A percentile compares a stretch with the other conserved stretches of the same genome.
Conservation (phyloP, 306 rosid species). For the Lathyrus sativus region DNA sequence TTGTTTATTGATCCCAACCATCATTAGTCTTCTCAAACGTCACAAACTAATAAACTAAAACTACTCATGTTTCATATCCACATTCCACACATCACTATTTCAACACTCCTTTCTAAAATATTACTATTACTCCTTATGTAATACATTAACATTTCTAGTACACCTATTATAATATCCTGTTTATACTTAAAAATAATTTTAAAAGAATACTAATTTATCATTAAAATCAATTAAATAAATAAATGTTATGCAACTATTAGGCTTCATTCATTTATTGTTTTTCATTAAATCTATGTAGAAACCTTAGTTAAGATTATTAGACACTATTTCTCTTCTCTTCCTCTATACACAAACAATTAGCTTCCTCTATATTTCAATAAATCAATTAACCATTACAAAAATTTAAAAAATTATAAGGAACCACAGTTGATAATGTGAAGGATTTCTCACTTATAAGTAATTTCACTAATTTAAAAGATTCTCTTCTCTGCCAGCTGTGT, state of each 20-base stretch:
- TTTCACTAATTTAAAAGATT: slow-evolving; percentile 27
- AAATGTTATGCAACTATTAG: no score
- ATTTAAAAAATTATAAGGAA: slow-evolving; percentile 4
- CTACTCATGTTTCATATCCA: background rate
- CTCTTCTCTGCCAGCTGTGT: slow-evolving; percentile 33
- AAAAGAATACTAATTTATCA: no score
- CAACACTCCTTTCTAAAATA: background rate
- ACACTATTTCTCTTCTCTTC: background rate
- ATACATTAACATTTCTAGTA: no score
- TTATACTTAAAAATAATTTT: no score
- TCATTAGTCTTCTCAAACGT: background rate
- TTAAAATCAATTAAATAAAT: no score
- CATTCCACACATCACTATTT: background rate
- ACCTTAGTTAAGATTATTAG: no score
- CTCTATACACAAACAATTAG: background rate
- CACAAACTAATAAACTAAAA: background rate
- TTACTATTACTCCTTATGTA: no score
- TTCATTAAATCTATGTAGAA: no score
- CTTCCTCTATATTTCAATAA: slow-evolving; percentile 6
- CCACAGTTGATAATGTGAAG: slow-evolving; percentile 37
- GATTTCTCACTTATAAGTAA: slow-evolving; percentile 37
- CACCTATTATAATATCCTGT: no score
- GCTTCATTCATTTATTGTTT: no score
- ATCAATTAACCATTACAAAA: slow-evolving; percentile 29
- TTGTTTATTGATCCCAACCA: background rate